These are phyloP conservation scores for Cladosporium sp. DNA, from an alignment of 2,329 filamentous ascomycete genomes.

Conservation along the genomic window DNA sequence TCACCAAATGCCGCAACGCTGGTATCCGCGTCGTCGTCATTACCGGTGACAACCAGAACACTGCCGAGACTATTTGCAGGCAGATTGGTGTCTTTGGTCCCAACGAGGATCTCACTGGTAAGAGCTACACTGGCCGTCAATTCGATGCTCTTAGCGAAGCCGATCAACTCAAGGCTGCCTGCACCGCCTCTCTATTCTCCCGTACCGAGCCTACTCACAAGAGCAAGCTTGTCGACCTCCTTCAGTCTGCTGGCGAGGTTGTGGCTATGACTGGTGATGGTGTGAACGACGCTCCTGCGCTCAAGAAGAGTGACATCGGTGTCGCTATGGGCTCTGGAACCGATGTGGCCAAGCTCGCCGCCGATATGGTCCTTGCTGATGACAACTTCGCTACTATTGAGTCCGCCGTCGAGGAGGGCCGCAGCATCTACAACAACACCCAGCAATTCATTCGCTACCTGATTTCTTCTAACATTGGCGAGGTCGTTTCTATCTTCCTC, in stretches of 20 bases:
- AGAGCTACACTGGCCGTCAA: conserved; percentile 93
- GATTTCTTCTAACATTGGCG: conserved; percentile 98
- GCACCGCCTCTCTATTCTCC: conserved; percentile 87
- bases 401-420: conserved; percentile 91
- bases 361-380: conserved; percentile 97
- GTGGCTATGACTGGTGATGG: conserved; percentile 99
- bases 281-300: conserved; percentile 94
- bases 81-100: conserved; percentile 90
- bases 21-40: conserved; percentile 97
- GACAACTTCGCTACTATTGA: conserved; percentile 99
- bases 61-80: conserved; percentile 94
- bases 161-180: conserved; percentile 82
- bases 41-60: conserved; percentile 97
- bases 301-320: conserved; percentile 99
- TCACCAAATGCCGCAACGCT: conserved; percentile 84
- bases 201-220: conserved; percentile 95
- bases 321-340: conserved; percentile 98
- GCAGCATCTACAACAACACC: conserved; percentile 99
- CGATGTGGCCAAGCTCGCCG: conserved; percentile 92
- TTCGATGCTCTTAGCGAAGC: conserved; percentile 80
- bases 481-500: conserved; percentile 98
- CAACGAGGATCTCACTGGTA: conserved; percentile 79
- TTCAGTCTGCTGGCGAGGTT: conserved; percentile 89
- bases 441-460: conserved; percentile 99
- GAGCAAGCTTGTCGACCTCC: conserved; percentile 93